Evolutionary conservation across 305 asterid genomes (phyloP).

Genomic region (Fraxinus nigra): DNA sequence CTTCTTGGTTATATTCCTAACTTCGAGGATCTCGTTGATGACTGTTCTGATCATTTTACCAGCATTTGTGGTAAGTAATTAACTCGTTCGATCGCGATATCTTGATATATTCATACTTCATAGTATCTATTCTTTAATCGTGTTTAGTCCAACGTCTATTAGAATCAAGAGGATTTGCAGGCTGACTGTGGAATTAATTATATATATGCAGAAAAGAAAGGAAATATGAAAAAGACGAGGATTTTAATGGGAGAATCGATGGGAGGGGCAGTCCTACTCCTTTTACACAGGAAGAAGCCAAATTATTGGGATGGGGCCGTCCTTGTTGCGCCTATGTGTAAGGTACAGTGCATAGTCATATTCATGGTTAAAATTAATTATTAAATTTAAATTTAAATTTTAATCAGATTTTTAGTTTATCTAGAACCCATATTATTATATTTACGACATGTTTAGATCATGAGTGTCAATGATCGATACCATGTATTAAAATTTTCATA

Average conservation of each 20-base stretch:
- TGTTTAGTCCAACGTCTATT: background rate
- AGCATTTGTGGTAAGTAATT: constrained; percentile 36
- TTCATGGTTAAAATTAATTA: no score
- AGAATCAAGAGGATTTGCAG: background rate
- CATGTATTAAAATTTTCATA: no score
- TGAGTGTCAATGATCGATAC: no score
- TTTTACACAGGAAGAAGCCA: constrained; percentile 53
- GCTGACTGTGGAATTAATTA: background rate
- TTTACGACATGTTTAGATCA: no score
- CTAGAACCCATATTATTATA: no score
- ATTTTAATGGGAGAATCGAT: constrained; percentile 67
- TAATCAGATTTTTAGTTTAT: no score
- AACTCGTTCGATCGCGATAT: background rate
- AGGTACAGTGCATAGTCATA: constrained; percentile 27
- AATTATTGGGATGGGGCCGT: constrained; percentile 62
- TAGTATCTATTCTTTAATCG: background rate
- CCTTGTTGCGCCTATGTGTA: constrained; percentile 61
- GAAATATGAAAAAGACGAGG: constrained; percentile 51
- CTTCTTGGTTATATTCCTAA: constrained; percentile 39
- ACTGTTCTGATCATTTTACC: constrained; percentile 50
- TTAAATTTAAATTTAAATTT: no score
- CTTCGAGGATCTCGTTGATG: constrained; percentile 47
- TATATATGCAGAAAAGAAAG: constrained; percentile 39
- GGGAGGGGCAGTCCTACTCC: constrained; percentile 68
- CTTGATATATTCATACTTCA: background rate